Percentiles rank a stretch among this genome's conserved stretches.
These are phyloP conservation scores for Suillus ampliporus DNA, from an alignment of 768 basidiomycete genomes.

Conservation along the genomic window DNA sequence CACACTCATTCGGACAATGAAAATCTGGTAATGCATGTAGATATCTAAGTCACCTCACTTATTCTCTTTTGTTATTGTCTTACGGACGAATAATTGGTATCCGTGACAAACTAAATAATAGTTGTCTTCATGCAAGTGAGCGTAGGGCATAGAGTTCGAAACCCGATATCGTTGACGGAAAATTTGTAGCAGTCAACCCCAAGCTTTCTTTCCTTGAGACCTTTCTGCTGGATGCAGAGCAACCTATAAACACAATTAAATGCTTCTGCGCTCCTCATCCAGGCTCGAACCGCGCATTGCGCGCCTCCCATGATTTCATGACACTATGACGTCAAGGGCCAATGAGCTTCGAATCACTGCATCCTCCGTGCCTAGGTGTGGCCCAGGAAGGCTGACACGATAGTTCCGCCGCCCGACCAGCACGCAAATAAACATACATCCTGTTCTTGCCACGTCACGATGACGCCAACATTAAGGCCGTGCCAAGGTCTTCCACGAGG, in stretches of 20 bases:
- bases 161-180: no score
- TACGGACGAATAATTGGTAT: not conserved
- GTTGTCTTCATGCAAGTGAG: slow-evolving; percentile 4
- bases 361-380: slow-evolving; percentile 61
- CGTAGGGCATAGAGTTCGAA: no score
- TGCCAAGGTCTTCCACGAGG: slow-evolving; percentile 70
- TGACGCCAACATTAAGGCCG: slow-evolving; percentile 34
- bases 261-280: no score
- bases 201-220: not conserved
- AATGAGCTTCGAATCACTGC: not conserved
- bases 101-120: not conserved
- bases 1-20: slow-evolving; percentile 17
- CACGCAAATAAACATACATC: slow-evolving; percentile 49
- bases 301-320: not conserved
- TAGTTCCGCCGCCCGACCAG: not conserved
- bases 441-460: slow-evolving; percentile 61
- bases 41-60: slow-evolving; percentile 9
- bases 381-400: slow-evolving; percentile 63
- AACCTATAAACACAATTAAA: no score
- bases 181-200: not conserved
- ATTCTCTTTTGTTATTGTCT: slow-evolving; percentile 12
- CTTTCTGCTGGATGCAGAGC: not conserved
- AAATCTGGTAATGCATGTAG: slow-evolving; percentile 11
- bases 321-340: not conserved
- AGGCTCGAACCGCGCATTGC: not conserved